Base-by-base conservation (phyloP, 331 rosid genomes). In the Quercus tomentella region DNA sequence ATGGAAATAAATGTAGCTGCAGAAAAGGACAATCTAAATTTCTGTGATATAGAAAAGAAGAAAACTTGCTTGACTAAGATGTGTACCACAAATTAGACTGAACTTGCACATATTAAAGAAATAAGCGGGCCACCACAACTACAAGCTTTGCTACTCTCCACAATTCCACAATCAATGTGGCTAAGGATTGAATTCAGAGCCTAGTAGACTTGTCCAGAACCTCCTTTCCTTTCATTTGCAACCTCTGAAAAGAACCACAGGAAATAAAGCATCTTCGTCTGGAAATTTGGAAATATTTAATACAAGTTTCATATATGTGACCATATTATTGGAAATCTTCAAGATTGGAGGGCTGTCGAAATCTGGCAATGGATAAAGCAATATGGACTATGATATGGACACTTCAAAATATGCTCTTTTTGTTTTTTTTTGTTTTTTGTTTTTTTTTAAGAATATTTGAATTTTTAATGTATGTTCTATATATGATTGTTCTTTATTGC, bases 161-260 rank as follows among this genome's bases (percentile, higher is more conserved):
- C 37, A 70, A 70, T 43, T 15, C 55, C 33, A 56, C 76, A 65
- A 70, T 74, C 76, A 62, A n/a, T 56, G 25, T 45, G 58, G 41
- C 41, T 1, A 35, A 35, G 41, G 41, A 35, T 35, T 35, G 41
- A 6, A 35, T 35, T 35, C 9, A 35, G 41, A 23, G 45, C 30
- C 21, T 20, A 54, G 55, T 58, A 80, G 74, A 52, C 78, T 76
- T 69, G 79, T 37, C 83, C 73, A 73, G 73, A 33, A 33, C 0
- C 37, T 31, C 2, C 33, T 71, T 58, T 77, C 74, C 37, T 54
- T 15, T 51, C 45, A 0, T 51, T 77, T 73, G 55, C 76, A 82
- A 79, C 73, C 72, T 82, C 61, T 72, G 22, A 20, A 51, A 67
- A 82, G 54, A 10, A 17, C 22, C 72, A 52, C 68, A 0, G 25